Evolutionary conservation across 1,284 basidiomycete species (phyloP), one percentile per base, ranked within the genome.

Genomic region (Pseudozyma tsukubaensis): DNA sequence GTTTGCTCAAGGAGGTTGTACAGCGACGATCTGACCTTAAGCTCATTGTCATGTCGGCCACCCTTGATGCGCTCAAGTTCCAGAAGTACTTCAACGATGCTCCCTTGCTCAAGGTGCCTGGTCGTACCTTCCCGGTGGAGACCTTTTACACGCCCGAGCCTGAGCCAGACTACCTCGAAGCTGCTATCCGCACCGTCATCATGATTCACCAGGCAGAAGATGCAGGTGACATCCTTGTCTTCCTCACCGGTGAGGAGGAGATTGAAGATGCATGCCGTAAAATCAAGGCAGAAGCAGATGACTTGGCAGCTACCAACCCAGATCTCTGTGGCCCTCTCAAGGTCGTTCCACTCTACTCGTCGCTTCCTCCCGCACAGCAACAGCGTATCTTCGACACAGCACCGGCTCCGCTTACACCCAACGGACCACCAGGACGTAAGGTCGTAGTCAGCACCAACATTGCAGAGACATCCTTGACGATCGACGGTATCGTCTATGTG

Each of bases 401-500:
- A 3, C 94, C 96, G 1, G 81, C 87, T 1, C 85, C 92, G 0
- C 86, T 88, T 6, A 87, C 86, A 0, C 85, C 88, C 1, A 90
- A 88, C 61, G 92, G 93, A 1, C 91, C 93, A 0, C 91, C 92
- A 0, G 94, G 95, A 0, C 90, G 96, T 71, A 99, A 99, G 86
- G 90, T 98, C 35, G 93, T 99, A 50, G 87, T 99, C 1, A 94
- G 94, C 13, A 99, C 97, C 37, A 99, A 99, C 85, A 96, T 99
- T 70, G 97, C 97, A 9, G 96, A 99, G 86, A 99, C 97, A 0
- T 97, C 94, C 11, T 87, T 99, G 39, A 99, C 96, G 1, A 98
- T 99, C 69, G 96, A 98, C 79, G 97, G 96, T 24, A 98, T 99
- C 81, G 94, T 99, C 13, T 99, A 98, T 83, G 96, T 99, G 61